Evolutionary conservation across 805 yeast species (phyloP).

Genomic region (Ogataea degrootiae): DNA sequence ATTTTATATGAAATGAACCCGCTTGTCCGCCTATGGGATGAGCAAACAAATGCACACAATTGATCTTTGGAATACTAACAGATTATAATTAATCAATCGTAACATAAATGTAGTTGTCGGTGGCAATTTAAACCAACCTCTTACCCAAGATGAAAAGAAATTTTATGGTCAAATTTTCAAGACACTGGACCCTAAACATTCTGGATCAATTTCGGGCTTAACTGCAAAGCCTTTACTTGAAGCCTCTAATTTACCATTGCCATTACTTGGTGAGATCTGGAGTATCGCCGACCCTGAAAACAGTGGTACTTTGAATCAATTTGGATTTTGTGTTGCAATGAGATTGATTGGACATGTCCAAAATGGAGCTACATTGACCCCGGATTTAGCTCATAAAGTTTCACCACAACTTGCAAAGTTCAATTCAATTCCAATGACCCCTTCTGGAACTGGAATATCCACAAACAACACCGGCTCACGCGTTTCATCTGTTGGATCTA

Average conservation of each 20-base stretch:
- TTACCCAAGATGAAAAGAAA: slow-evolving; percentile 73
- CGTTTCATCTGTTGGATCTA: slow-evolving; percentile 31
- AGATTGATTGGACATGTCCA: slow-evolving; percentile 88
- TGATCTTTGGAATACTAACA: background rate
- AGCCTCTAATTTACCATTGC: slow-evolving; percentile 76
- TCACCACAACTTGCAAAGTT: slow-evolving; percentile 63
- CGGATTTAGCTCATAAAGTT: slow-evolving; percentile 45
- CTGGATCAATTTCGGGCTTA: slow-evolving; percentile 86
- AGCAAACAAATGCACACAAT: too few species aligned
- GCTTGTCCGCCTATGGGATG: background rate
- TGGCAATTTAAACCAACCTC: slow-evolving; percentile 27
- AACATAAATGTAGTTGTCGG: slow-evolving; percentile 5
- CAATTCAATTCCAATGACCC: slow-evolving; percentile 32
- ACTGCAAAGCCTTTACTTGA: slow-evolving; percentile 79
- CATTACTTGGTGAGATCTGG: slow-evolving; percentile 87
- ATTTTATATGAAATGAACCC: background rate
- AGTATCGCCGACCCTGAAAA: slow-evolving; percentile 86
- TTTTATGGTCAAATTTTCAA: slow-evolving; percentile 72
- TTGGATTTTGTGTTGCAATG: slow-evolving; percentile 81
- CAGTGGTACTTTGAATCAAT: slow-evolving; percentile 75
- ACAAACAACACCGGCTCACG: slow-evolving; percentile 26
- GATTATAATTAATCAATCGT: background rate
- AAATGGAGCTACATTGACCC: slow-evolving; percentile 53
- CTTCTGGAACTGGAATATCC: slow-evolving; percentile 30
- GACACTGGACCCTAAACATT: slow-evolving; percentile 69